Conservation (phyloP, 139 green algal genomes). For the Chloropicon primus region DNA sequence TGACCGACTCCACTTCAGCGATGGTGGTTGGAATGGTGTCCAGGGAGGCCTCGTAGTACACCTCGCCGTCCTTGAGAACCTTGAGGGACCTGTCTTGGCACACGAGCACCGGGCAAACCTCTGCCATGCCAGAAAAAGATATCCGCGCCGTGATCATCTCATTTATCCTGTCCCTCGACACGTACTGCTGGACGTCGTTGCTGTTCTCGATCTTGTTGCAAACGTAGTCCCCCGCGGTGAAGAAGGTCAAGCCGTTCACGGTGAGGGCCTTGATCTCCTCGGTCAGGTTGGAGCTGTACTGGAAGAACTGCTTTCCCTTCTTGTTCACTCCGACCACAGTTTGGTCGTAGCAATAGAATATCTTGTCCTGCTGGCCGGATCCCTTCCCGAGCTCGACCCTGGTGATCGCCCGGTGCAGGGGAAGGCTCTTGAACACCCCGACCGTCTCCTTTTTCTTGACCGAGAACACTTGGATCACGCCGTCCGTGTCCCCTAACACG, state of each 20-base stretch:
- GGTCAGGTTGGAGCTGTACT: constrained; percentile 42
- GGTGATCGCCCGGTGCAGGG: constrained; percentile 11
- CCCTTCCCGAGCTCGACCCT: background rate
- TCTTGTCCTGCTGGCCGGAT: constrained; percentile 1
- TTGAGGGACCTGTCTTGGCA: constrained; percentile 4
- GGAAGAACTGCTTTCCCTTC: constrained; percentile 60
- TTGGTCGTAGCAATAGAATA: constrained; percentile 1
- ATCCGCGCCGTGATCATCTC: constrained; percentile 11
- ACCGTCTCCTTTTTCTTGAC: constrained; percentile 41
- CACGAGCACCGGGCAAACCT: background rate
- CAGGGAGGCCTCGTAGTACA: constrained; percentile 5
- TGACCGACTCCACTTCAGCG: background rate
- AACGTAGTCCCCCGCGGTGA: constrained; percentile 17
- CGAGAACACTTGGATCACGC: constrained; percentile 44
- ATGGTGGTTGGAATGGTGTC: background rate
- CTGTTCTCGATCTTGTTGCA: constrained; percentile 19
- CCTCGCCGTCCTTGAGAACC: background rate
- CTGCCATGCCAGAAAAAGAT: background rate
- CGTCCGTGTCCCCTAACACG: constrained; percentile 37
- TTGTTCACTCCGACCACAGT: constrained; percentile 17
- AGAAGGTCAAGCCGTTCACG: constrained; percentile 15
- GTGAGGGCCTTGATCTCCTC: constrained; percentile 13
- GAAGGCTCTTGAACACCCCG: constrained; percentile 44
- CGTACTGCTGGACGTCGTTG: constrained; percentile 21
- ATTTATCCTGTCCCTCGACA: constrained; percentile 40